phyloP scores from a whole-genome alignment of 164 flowering plant genomes.

The Tetracentron sinense region DNA sequence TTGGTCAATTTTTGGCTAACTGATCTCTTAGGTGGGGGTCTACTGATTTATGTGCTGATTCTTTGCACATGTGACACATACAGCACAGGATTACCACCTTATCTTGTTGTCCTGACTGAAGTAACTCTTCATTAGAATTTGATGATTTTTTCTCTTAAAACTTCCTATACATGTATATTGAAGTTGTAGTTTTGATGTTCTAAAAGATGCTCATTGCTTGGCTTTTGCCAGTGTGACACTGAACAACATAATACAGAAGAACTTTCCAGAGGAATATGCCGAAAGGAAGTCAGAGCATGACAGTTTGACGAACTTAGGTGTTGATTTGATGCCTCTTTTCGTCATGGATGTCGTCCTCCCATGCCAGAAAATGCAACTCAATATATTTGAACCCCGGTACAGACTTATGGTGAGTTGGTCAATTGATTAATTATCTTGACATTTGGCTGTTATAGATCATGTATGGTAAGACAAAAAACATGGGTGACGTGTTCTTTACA shows the following conservation, averaged over 20 bases:
- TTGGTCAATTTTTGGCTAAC: not conserved
- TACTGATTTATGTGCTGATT: not conserved
- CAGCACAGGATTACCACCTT: not conserved
- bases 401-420: conserved; percentile 82
- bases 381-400: conserved; percentile 97
- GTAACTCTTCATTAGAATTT: too few relatives aligned
- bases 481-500: not conserved
- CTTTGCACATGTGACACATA: not conserved
- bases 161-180: not conserved
- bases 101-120: too few relatives aligned
- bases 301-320: conserved; percentile 59
- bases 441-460: not conserved
- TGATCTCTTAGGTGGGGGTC: not conserved
- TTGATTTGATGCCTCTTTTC: conserved; percentile 84
- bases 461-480: not conserved
- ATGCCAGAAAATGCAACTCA: conserved; percentile 77
- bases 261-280: conserved; percentile 86
- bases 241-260: conserved; percentile 87
- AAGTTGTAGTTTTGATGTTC: not conserved
- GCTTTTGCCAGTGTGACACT: conserved; percentile 73
- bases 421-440: not conserved
- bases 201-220: conserved; percentile 5
- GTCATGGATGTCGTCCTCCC: conserved; percentile 94
- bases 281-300: conserved; percentile 84
- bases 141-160: too few relatives aligned